These are phyloP conservation scores for Beauveria sp. DNA, from an alignment of 2,329 filamentous ascomycete genomes.

Conservation along the genomic window DNA sequence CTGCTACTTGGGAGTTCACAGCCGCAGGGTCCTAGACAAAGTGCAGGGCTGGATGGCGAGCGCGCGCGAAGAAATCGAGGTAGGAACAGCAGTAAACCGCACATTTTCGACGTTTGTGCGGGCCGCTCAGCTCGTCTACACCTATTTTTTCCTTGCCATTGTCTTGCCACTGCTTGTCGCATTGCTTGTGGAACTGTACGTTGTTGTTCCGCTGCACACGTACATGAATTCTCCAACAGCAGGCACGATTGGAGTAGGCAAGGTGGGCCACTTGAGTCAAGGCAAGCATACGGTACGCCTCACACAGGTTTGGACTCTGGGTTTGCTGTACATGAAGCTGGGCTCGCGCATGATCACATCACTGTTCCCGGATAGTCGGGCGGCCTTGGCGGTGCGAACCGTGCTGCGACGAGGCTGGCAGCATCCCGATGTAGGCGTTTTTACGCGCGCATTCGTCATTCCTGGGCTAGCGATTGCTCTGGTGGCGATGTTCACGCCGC, in stretches of 20 bases:
- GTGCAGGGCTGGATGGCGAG: conserved; percentile 23
- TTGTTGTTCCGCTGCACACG: conserved; percentile 79
- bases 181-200: conserved; percentile 76
- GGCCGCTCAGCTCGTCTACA: conserved; percentile 55
- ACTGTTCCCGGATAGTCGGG: conserved; percentile 60
- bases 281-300: conserved; percentile 67
- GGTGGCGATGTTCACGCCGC: conserved; percentile 57
- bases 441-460: conserved; percentile 81
- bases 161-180: conserved; percentile 76
- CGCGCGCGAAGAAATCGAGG: conserved; percentile 17
- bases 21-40: conserved; percentile 30
- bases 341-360: conserved; percentile 60
- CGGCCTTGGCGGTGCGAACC: conserved; percentile 65
- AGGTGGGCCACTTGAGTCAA: conserved; percentile 15
- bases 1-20: conserved; percentile 53
- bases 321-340: conserved; percentile 83
- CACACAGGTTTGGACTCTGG: conserved; percentile 90
- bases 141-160: conserved; percentile 67
- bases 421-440: conserved; percentile 67
- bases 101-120: conserved; percentile 23
- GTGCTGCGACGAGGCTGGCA: conserved; percentile 70
- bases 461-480: conserved; percentile 59
- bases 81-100: conserved; percentile 17
- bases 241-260: conserved; percentile 22
- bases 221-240: conserved; percentile 48